Percentiles rank a stretch among this genome's conserved stretches.
Evolutionary conservation across 2,329 filamentous ascomycete species (phyloP).

Genomic region (Rugonectria rugulosa): DNA sequence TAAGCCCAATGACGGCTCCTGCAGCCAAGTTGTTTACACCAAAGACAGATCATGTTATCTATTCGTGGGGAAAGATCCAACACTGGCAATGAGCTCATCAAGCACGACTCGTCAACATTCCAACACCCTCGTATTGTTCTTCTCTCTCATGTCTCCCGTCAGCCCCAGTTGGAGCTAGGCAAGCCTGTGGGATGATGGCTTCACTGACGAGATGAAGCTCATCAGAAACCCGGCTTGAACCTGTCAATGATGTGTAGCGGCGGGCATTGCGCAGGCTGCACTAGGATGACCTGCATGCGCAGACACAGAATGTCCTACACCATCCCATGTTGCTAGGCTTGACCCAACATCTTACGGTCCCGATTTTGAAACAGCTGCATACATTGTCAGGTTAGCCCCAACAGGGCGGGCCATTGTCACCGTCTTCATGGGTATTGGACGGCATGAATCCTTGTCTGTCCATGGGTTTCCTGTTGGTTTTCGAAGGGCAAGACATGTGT

Average conservation of each 20-base stretch:
- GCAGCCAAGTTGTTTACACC: slow-evolving; percentile 32
- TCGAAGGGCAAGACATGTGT: not conserved
- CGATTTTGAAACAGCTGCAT: slow-evolving; percentile 31
- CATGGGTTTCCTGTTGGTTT: slow-evolving; percentile 15
- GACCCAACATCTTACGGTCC: slow-evolving; percentile 24
- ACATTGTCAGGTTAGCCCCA: slow-evolving; percentile 29
- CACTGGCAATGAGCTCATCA: slow-evolving; percentile 24
- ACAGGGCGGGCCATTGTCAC: slow-evolving; percentile 21
- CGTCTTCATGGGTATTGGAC: slow-evolving; percentile 21
- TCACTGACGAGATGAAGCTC: slow-evolving; percentile 33
- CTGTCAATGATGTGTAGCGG: slow-evolving; percentile 32
- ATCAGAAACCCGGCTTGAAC: slow-evolving; percentile 28
- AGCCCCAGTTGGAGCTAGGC: slow-evolving; percentile 30
- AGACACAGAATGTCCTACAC: slow-evolving; percentile 26
- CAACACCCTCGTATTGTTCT: slow-evolving; percentile 26
- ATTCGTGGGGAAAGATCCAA: slow-evolving; percentile 32
- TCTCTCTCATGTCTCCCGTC: slow-evolving; percentile 1
- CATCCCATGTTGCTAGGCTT: slow-evolving; percentile 23
- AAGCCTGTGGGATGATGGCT: slow-evolving; percentile 22
- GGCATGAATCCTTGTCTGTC: slow-evolving; percentile 22
- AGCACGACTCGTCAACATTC: slow-evolving; percentile 30
- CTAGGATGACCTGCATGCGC: slow-evolving; percentile 35
- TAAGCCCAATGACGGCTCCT: slow-evolving; percentile 30
- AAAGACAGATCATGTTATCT: slow-evolving; percentile 28
- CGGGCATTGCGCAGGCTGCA: slow-evolving; percentile 28